Evolutionary conservation across 164 flowering plant species (phyloP).

Genomic region (Aristolochia contorta): DNA sequence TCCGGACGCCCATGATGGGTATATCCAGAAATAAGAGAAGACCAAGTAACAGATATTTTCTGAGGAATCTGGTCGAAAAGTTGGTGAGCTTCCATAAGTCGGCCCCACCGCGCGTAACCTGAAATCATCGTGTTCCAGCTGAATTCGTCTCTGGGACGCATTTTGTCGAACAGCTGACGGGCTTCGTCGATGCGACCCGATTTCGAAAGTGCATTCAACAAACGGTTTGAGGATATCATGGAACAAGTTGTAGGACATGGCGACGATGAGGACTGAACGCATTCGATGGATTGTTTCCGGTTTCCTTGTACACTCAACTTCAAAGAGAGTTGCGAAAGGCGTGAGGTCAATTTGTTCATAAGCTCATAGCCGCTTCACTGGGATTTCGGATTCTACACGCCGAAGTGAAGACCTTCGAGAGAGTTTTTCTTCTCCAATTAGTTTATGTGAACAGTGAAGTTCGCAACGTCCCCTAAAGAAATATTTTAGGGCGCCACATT

Average conservation of each 20-base stretch:
- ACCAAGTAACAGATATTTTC: constrained; percentile 56
- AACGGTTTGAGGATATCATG: constrained; percentile 12
- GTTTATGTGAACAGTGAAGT: too few species aligned
- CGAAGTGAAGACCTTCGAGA: too few species aligned
- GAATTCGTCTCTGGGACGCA: constrained; percentile 57
- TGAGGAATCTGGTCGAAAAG: constrained; percentile 38
- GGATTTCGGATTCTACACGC: too few species aligned
- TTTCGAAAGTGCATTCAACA: constrained; percentile 26
- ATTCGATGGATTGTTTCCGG: neutral
- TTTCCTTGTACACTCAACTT: constrained; percentile 6
- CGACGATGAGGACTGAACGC: neutral
- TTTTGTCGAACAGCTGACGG: constrained; percentile 58
- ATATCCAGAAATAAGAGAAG: constrained; percentile 68
- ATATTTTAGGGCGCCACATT: too few species aligned
- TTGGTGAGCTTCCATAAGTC: constrained; percentile 42
- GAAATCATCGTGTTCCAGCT: constrained; percentile 75
- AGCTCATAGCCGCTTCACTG: neutral
- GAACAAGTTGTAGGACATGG: neutral
- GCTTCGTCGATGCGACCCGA: constrained; percentile 60
- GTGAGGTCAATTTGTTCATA: constrained; percentile 11
- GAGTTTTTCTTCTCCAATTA: too few species aligned
- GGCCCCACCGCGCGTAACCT: constrained; percentile 52
- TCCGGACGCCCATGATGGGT: constrained; percentile 29
- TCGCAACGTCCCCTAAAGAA: too few species aligned
- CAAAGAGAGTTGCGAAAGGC: constrained; percentile 1